Conservation (phyloP, 2,329 filamentous ascomycete genomes). For the Pyrenophora tritici-repentis region DNA sequence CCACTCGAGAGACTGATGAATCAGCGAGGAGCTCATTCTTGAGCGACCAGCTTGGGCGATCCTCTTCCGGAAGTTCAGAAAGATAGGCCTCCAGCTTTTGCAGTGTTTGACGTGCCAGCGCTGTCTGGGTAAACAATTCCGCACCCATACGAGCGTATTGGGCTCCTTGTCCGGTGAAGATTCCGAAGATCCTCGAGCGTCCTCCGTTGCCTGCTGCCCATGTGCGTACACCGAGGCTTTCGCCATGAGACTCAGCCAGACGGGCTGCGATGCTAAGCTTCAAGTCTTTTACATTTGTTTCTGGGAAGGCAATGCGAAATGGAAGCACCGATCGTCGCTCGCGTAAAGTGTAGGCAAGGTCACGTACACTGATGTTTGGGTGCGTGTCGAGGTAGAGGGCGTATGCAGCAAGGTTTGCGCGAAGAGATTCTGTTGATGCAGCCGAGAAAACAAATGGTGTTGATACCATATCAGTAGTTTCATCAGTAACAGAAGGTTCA, state of each 20-base stretch:
- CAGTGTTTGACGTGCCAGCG: neutral
- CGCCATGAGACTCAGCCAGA: neutral
- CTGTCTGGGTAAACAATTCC: neutral
- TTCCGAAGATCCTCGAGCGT: neutral
- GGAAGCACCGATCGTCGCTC: neutral
- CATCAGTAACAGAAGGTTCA: neutral
- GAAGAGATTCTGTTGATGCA: neutral
- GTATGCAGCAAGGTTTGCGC: neutral
- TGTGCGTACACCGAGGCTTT: neutral
- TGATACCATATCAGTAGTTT: neutral
- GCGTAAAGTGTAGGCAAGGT: slow-evolving; percentile 2
- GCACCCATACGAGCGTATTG: neutral
- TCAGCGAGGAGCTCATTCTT: neutral
- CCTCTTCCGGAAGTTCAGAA: neutral
- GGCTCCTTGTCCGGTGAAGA: slow-evolving; percentile 11
- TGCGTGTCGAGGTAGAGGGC: neutral
- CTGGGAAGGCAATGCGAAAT: neutral
- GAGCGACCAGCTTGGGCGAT: slow-evolving; percentile 1
- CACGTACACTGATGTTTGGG: neutral
- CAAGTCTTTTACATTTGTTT: neutral
- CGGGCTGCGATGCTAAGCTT: neutral
- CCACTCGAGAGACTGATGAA: neutral
- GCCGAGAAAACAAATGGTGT: slow-evolving; percentile 4
- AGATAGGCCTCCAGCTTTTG: neutral
- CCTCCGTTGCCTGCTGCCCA: neutral